Percentiles rank a stretch among this genome's conserved stretches.
Conservation (phyloP, 257 asterid species). For the Solanum neorickii region DNA sequence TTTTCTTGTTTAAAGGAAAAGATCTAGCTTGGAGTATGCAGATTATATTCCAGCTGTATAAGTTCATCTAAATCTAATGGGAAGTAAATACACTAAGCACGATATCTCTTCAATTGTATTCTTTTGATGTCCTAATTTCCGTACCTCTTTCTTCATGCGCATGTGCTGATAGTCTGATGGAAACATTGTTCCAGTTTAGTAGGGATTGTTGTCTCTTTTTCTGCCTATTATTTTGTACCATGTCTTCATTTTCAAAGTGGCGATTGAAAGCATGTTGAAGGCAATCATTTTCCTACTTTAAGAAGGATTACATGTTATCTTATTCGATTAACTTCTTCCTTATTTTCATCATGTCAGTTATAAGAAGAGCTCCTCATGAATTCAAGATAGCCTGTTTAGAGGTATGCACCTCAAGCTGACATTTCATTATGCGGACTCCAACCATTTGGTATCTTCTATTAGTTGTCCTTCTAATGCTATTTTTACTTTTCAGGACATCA, state of each 20-base stretch:
- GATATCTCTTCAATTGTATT: neutral
- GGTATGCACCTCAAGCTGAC: constrained; percentile 27
- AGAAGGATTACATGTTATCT: neutral
- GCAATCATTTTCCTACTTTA: neutral
- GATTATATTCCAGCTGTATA: neutral
- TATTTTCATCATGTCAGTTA: constrained; percentile 42
- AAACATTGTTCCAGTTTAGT: neutral
- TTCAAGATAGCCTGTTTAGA: constrained; percentile 98
- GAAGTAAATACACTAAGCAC: neutral
- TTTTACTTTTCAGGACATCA: constrained; percentile 61
- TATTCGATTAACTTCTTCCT: neutral
- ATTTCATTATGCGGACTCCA: neutral
- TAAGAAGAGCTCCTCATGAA: constrained; percentile 99
- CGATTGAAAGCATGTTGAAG: neutral
- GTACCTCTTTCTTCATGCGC: neutral
- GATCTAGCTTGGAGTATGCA: neutral
- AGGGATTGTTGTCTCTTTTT: neutral
- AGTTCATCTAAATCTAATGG: neutral
- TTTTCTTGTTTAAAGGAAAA: neutral
- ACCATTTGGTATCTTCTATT: neutral
- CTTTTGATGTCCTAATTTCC: neutral
- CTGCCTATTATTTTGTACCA: neutral
- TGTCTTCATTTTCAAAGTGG: neutral
- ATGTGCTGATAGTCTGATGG: neutral
- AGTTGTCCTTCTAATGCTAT: neutral